phyloP scores from a whole-genome alignment of 139 green algal species.

The Yamagishiella unicocca region DNA sequence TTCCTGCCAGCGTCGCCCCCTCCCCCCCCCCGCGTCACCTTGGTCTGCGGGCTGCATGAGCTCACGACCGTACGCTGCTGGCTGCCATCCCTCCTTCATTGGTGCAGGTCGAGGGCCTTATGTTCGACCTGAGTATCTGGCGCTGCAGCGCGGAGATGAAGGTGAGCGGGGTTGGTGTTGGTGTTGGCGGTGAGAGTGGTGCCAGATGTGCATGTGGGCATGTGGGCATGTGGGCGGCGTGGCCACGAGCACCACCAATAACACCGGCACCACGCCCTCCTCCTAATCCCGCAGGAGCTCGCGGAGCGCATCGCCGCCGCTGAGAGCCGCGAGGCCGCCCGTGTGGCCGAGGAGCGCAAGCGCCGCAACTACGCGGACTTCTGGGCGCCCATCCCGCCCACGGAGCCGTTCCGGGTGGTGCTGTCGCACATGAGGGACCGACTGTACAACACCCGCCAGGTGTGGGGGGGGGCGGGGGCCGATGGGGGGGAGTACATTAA shows the following conservation, averaged over 20 bases:
- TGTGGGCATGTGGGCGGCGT: too few species aligned
- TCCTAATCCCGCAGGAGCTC: slow-evolving; percentile 42
- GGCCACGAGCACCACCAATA: too few species aligned
- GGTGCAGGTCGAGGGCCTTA: slow-evolving; percentile 82
- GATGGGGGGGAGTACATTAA: too few species aligned
- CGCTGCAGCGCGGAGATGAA: slow-evolving; percentile 82
- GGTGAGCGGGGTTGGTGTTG: too few species aligned
- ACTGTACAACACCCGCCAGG: slow-evolving; percentile 56
- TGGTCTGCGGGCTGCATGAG: too few species aligned
- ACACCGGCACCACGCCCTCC: neutral
- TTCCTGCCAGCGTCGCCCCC: too few species aligned
- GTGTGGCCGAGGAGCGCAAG: slow-evolving; percentile 84
- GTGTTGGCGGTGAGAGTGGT: too few species aligned
- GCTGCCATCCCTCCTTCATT: too few species aligned
- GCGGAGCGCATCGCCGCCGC: slow-evolving; percentile 56
- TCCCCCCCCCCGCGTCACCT: too few species aligned
- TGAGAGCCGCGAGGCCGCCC: slow-evolving; percentile 58
- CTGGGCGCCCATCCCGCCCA: slow-evolving; percentile 74
- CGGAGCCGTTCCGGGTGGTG: slow-evolving; percentile 95
- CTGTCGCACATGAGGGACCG: slow-evolving; percentile 89
- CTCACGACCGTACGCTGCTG: too few species aligned
- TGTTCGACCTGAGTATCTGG: slow-evolving; percentile 97
- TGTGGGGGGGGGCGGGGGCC: neutral
- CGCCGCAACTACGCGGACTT: slow-evolving; percentile 81
- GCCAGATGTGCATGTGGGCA: too few species aligned